Evolutionary conservation across 805 yeast species (phyloP).

Genomic region (Tetrapisispora phaffii): DNA sequence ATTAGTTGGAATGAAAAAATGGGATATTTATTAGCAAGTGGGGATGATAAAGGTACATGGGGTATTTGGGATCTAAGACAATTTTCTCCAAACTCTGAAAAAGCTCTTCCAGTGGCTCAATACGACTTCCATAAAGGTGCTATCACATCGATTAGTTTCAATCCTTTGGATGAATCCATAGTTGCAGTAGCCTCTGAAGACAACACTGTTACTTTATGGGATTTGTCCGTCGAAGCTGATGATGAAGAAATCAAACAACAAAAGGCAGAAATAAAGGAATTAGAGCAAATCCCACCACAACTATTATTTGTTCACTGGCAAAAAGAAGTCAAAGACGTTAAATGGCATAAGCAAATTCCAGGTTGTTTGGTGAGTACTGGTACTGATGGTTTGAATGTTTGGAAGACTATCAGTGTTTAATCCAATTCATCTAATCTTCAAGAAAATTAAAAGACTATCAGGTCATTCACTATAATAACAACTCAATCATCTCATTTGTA

Average conservation of each 20-base stretch:
- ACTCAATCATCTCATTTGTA: not conserved
- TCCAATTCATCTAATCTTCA: not conserved
- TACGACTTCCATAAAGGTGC: constrained; percentile 93
- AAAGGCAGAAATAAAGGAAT: constrained; percentile 62
- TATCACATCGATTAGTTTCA: constrained; percentile 85
- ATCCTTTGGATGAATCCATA: constrained; percentile 90
- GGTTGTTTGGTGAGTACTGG: constrained; percentile 94
- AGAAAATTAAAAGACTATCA: not conserved
- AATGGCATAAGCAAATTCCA: constrained; percentile 96
- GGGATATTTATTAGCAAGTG: constrained; percentile 81
- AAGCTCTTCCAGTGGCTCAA: constrained; percentile 74
- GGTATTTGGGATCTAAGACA: constrained; percentile 95
- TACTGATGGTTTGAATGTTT: constrained; percentile 83
- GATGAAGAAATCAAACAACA: constrained; percentile 92
- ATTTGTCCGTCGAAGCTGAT: constrained; percentile 95
- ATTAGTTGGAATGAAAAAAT: constrained; percentile 90
- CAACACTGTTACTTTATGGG: constrained; percentile 96
- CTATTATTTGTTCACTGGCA: constrained; percentile 97
- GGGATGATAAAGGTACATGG: constrained; percentile 97
- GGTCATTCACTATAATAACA: not conserved
- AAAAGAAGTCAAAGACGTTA: constrained; percentile 91
- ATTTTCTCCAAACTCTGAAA: constrained; percentile 45
- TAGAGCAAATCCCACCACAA: constrained; percentile 90
- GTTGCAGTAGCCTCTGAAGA: constrained; percentile 95
- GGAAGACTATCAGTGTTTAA: constrained; percentile 94